Conservation (phyloP, 2,329 filamentous ascomycete genomes). For the Dothideomycetes sp. region DNA sequence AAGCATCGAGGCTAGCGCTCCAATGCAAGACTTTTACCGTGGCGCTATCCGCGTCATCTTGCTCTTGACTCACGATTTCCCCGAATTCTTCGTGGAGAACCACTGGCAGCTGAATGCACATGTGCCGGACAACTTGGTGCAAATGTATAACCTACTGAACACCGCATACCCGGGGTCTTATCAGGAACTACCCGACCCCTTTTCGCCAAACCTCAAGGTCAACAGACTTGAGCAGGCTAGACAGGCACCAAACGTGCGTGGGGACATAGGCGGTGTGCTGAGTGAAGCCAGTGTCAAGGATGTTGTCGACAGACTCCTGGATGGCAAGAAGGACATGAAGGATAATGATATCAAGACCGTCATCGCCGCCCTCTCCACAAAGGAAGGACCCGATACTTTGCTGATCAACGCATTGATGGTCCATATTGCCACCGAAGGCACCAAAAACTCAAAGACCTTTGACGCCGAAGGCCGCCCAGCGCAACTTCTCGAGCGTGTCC, state of each 20-base stretch:
- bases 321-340: constrained; percentile 38
- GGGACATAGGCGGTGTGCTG: constrained; percentile 46
- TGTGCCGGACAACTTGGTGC: constrained; percentile 73
- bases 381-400: constrained; percentile 44
- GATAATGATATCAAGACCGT: constrained; percentile 69
- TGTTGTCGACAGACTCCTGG: constrained; percentile 40
- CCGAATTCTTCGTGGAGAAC: constrained; percentile 83
- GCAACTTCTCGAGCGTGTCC: constrained; percentile 62
- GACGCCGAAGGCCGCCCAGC: constrained; percentile 55
- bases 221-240: constrained; percentile 67
- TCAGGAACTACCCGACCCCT: constrained; percentile 55
- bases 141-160: constrained; percentile 80
- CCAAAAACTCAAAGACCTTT: constrained; percentile 54
- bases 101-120: constrained; percentile 71
- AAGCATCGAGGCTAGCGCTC: constrained; percentile 53
- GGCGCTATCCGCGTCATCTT: constrained; percentile 73
- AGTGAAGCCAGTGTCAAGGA: constrained; percentile 41
- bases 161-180: constrained; percentile 64
- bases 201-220: constrained; percentile 61
- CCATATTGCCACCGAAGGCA: constrained; percentile 66
- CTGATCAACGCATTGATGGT: constrained; percentile 76
- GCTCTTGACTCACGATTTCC: constrained; percentile 85
- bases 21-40: constrained; percentile 66
- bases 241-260: constrained; percentile 53
- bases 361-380: constrained; percentile 57